Conservation (phyloP, 192 early-diverging fungal species). For the Backusella psychrophila region DNA sequence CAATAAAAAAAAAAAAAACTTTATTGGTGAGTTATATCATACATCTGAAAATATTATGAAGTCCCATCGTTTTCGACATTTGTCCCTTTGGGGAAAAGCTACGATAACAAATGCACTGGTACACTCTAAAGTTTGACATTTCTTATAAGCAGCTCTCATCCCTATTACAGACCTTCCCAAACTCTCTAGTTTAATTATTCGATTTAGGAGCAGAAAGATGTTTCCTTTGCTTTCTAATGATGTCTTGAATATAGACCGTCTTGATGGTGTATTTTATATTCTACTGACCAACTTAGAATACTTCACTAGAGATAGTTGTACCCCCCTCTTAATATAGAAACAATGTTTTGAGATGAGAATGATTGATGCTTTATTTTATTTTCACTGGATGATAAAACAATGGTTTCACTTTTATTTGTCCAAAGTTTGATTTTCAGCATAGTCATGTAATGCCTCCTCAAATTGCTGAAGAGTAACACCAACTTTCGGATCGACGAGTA, state of each 20-base stretch:
- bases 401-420: background rate
- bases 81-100: slow-evolving; percentile 2
- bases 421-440: background rate
- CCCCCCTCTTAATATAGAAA: background rate
- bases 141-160: background rate
- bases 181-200: background rate
- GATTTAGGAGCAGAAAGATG: background rate
- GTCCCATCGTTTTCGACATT: background rate
- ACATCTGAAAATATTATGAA: background rate
- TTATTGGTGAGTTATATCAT: background rate
- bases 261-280: background rate
- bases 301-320: background rate
- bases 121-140: slow-evolving; percentile 16
- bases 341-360: too few relatives aligned
- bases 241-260: background rate
- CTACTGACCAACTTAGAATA: background rate
- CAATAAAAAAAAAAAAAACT: background rate
- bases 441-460: background rate
- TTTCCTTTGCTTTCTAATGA: background rate
- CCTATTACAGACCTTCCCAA: background rate
- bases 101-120: background rate
- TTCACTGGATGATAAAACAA: too few relatives aligned
- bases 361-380: too few relatives aligned
- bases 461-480: slow-evolving; percentile 40
- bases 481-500: slow-evolving; percentile 20